Evolutionary conservation across 2,329 filamentous ascomycete species (phyloP).

Genomic region (Calonectria naviculata): DNA sequence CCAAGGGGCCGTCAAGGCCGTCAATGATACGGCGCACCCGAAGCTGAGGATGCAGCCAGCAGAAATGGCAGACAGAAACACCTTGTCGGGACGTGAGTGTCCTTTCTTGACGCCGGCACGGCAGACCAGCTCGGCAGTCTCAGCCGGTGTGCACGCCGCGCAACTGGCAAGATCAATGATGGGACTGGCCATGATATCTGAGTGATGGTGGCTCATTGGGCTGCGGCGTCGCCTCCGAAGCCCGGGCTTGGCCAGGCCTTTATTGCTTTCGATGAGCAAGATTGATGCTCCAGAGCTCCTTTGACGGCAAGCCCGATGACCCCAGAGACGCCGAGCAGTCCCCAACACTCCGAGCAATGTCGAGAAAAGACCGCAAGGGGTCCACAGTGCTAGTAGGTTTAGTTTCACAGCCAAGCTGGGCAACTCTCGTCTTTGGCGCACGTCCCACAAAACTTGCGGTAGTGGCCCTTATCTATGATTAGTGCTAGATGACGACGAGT

Average conservation of each 20-base stretch:
- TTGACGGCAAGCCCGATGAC: not conserved
- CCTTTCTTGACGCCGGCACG: slow-evolving; percentile 33
- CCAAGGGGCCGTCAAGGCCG: slow-evolving; percentile 35
- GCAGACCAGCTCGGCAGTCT: slow-evolving; percentile 35
- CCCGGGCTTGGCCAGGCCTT: not conserved
- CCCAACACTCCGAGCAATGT: slow-evolving; percentile 19
- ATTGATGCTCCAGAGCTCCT: not conserved
- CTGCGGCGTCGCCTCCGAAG: not conserved
- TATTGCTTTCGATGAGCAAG: not conserved
- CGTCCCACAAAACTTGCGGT: not conserved
- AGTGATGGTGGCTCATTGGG: not conserved
- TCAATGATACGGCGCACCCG: slow-evolving; percentile 34
- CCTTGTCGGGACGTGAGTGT: slow-evolving; percentile 30
- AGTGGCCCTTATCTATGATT: not conserved
- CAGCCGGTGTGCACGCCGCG: slow-evolving; percentile 34
- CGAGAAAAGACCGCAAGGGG: slow-evolving; percentile 24
- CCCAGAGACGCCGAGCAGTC: slow-evolving; percentile 4
- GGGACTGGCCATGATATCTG: slow-evolving; percentile 27
- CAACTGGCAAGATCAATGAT: slow-evolving; percentile 29
- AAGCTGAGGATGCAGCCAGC: slow-evolving; percentile 36
- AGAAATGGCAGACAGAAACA: slow-evolving; percentile 35
- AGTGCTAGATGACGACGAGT: not conserved
- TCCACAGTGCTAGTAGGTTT: slow-evolving; percentile 6
- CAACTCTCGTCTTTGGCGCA: not conserved
- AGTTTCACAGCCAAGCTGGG: slow-evolving; percentile 6